These are phyloP conservation scores for Puccinia coronata DNA, from an alignment of 1,284 basidiomycete genomes.

Conservation along the genomic window DNA sequence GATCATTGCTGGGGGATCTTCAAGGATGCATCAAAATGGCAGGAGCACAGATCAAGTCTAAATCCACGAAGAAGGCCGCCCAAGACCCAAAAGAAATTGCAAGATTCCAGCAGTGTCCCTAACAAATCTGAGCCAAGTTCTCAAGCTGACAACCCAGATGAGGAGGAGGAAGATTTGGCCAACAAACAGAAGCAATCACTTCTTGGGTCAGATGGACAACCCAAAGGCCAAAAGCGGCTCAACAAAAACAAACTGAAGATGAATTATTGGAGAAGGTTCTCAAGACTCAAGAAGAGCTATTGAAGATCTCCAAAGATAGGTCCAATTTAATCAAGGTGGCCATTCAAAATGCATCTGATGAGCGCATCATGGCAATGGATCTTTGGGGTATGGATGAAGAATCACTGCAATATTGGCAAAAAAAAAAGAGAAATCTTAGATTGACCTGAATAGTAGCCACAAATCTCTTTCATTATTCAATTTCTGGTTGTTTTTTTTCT, in stretches of 20 bases:
- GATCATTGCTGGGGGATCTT: slow-evolving; percentile 13
- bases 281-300: no score
- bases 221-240: neutral
- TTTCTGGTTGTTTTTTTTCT: neutral
- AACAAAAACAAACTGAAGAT: neutral
- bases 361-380: slow-evolving; percentile 4
- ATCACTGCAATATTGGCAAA: neutral
- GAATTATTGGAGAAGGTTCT: neutral
- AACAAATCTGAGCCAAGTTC: neutral
- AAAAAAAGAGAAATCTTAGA: neutral
- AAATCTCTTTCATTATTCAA: neutral
- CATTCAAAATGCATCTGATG: neutral
- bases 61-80: neutral
- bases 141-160: neutral
- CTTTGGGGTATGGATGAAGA: neutral
- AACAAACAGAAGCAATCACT: neutral
- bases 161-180: no score
- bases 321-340: neutral
- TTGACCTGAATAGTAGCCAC: neutral
- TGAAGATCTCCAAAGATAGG: neutral
- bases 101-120: neutral
- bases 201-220: neutral
- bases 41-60: neutral
- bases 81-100: neutral
- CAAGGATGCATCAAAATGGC: neutral